Evolutionary conservation across 768 basidiomycete genomes (phyloP).

Genomic region (Scleroderma bovista): DNA sequence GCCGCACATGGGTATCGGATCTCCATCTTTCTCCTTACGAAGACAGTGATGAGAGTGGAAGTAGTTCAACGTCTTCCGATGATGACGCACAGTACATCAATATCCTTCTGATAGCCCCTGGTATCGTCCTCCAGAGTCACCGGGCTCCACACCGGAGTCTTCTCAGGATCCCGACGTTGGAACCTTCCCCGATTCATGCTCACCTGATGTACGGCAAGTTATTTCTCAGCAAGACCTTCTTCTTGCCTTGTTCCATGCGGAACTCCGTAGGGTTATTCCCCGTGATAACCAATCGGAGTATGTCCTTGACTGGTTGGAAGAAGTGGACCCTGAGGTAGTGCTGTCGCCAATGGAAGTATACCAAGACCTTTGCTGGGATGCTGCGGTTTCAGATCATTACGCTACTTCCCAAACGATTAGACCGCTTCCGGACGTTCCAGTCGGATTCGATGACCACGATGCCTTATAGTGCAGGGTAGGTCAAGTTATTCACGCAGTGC

Average conservation of each 20-base stretch:
- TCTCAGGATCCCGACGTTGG: slow-evolving; percentile 17
- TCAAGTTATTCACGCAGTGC: background rate
- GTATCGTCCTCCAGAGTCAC: slow-evolving; percentile 26
- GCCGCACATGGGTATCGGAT: slow-evolving; percentile 17
- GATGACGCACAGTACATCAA: slow-evolving; percentile 35
- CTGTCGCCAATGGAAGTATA: slow-evolving; percentile 24
- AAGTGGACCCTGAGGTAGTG: slow-evolving; percentile 24
- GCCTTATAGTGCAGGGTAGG: slow-evolving; percentile 14
- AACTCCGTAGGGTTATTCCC: slow-evolving; percentile 22
- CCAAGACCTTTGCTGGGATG: slow-evolving; percentile 25
- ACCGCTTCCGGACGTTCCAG: slow-evolving; percentile 23
- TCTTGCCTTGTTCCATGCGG: slow-evolving; percentile 28
- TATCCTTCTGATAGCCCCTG: slow-evolving; percentile 36
- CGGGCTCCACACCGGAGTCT: slow-evolving; percentile 20
- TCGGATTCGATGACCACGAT: slow-evolving; percentile 22
- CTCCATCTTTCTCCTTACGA: slow-evolving; percentile 10
- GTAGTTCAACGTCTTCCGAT: slow-evolving; percentile 15
- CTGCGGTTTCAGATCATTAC: slow-evolving; percentile 18
- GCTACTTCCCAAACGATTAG: slow-evolving; percentile 4
- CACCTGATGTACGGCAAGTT: slow-evolving; percentile 27
- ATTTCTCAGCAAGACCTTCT: slow-evolving; percentile 29
- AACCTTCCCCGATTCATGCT: slow-evolving; percentile 22
- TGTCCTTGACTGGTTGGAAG: slow-evolving; percentile 22
- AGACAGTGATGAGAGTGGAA: slow-evolving; percentile 17
- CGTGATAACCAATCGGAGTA: slow-evolving; percentile 9